These are phyloP conservation scores for Sclerotinia trifoliorum DNA, from an alignment of 2,329 filamentous ascomycete genomes.

Conservation along the genomic window DNA sequence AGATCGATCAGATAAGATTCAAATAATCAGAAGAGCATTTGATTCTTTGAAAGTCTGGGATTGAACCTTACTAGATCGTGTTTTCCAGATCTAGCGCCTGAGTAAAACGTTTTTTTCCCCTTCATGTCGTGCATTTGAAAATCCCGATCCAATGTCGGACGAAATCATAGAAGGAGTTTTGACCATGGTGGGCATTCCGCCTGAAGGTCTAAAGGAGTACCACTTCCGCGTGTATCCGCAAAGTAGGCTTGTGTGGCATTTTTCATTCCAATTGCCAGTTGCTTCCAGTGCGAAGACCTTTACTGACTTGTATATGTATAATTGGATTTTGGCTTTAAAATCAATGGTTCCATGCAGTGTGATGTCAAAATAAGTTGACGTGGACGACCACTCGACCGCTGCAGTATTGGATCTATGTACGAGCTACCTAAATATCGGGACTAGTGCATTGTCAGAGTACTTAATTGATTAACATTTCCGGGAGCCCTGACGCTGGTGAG, in stretches of 20 bases:
- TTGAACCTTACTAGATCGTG: background rate
- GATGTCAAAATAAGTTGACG: background rate
- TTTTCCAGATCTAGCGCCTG: background rate
- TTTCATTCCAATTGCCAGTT: background rate
- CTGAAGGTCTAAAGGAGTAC: background rate
- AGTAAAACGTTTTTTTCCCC: background rate
- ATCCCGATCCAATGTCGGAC: background rate
- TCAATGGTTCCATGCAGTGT: background rate
- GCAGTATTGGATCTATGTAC: background rate
- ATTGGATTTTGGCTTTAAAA: too few species aligned
- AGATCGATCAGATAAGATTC: slow-evolving; percentile 13
- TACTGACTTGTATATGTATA: background rate
- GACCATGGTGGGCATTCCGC: background rate
- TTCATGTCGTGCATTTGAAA: background rate
- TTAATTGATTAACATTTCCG: background rate
- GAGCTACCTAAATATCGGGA: too few species aligned
- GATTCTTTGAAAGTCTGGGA: background rate
- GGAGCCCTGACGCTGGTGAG: background rate
- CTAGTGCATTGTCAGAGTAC: background rate
- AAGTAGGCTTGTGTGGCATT: background rate
- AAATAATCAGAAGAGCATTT: background rate
- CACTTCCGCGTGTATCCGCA: background rate
- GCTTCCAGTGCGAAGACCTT: background rate
- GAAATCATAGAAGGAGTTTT: background rate
- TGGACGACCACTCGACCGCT: background rate